Conservation (phyloP, 768 basidiomycete genomes). For the Xerocomus spinulosus region DNA sequence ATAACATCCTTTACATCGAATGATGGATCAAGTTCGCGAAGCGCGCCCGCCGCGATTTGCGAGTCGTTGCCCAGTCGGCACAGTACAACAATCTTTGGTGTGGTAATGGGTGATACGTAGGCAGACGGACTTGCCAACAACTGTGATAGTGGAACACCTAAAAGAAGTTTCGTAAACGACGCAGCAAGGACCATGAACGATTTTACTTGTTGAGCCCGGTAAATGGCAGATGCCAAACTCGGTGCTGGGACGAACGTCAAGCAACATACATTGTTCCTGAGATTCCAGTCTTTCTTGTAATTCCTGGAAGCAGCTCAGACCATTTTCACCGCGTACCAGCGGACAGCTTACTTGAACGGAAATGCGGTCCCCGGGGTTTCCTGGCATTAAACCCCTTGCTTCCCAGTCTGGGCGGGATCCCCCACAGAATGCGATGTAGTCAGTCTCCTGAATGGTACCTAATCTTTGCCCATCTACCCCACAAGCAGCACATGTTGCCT, state of each 20-base stretch:
- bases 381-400: conserved; percentile 43
- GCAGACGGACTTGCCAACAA: conserved; percentile 58
- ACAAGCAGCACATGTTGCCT: conserved; percentile 73
- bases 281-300: conserved; percentile 38
- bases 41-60: conserved; percentile 68
- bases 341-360: conserved; percentile 36
- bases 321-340: neutral
- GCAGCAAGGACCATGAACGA: neutral
- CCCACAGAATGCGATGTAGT: conserved; percentile 88
- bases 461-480: conserved; percentile 44
- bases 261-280: conserved; percentile 35
- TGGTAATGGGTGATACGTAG: conserved; percentile 30
- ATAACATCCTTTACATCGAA: conserved; percentile 59
- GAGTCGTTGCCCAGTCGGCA: conserved; percentile 94
- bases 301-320: conserved; percentile 38
- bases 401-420: conserved; percentile 66
- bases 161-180: conserved; percentile 3
- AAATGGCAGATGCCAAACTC: conserved; percentile 89
- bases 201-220: conserved; percentile 67
- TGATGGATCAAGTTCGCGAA: conserved; percentile 19
- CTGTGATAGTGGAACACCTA: conserved; percentile 71
- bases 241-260: conserved; percentile 75
- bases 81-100: conserved; percentile 48
- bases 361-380: conserved; percentile 41
- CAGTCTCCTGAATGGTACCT: conserved; percentile 50